Conservation (phyloP, 2,329 filamentous ascomycete species). For the Neoscytalidium dimidiatum region DNA sequence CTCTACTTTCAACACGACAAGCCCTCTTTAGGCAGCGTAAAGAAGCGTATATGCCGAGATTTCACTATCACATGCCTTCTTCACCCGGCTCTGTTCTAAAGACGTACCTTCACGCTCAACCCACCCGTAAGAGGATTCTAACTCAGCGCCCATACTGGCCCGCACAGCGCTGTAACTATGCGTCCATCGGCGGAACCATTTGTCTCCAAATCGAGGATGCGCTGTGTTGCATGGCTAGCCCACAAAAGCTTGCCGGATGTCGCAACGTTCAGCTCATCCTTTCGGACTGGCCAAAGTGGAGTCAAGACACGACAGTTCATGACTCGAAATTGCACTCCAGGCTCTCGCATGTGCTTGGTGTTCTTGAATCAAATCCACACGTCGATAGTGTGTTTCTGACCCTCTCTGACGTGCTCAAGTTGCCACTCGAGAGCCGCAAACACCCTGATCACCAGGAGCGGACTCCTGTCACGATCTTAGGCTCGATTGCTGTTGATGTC, state of each 20-base stretch:
- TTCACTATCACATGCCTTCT: too few relatives aligned
- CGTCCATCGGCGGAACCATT: not conserved
- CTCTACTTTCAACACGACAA: too few relatives aligned
- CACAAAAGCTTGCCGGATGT: not conserved
- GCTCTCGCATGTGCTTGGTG: not conserved
- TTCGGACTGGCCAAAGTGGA: not conserved
- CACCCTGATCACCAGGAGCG: not conserved
- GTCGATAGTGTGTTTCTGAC: not conserved
- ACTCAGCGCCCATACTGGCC: not conserved
- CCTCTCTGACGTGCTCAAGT: not conserved
- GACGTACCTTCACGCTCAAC: not conserved
- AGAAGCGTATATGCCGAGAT: too few relatives aligned
- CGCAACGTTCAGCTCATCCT: not conserved
- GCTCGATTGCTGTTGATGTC: not conserved
- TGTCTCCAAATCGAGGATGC: not conserved
- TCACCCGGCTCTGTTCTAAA: too few relatives aligned
- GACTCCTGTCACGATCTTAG: not conserved
- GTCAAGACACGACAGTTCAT: not conserved
- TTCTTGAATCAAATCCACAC: not conserved
- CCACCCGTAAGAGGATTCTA: not conserved
- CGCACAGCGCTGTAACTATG: not conserved
- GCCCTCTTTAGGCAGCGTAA: too few relatives aligned
- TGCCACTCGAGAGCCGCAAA: not conserved
- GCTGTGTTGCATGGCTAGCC: not conserved
- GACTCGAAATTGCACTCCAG: not conserved